A percentile compares a stretch with the other conserved stretches of the same genome.
These are phyloP conservation scores for Dentipellis sp. DNA, from an alignment of 768 basidiomycete species.

Conservation along the genomic window DNA sequence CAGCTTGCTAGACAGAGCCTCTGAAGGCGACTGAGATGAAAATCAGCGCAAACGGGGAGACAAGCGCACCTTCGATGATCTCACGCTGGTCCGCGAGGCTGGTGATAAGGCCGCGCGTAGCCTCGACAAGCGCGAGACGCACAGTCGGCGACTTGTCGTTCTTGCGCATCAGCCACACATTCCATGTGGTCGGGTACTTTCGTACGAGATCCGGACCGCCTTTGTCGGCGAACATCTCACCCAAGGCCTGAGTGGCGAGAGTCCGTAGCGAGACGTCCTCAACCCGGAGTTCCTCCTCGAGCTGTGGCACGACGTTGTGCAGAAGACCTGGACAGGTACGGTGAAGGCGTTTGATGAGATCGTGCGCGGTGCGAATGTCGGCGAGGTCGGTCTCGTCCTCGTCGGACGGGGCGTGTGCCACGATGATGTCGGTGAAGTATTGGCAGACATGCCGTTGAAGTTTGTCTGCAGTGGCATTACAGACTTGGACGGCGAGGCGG, in stretches of 20 bases:
- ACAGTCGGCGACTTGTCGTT: conserved; percentile 68
- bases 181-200: conserved; percentile 83
- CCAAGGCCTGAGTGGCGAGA: conserved; percentile 81
- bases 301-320: conserved; percentile 85
- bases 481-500: conserved; percentile 78
- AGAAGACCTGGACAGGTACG: conserved; percentile 73
- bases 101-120: conserved; percentile 47
- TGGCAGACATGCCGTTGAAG: conserved; percentile 83
- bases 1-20: conserved; percentile 53
- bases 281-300: conserved; percentile 83
- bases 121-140: conserved; percentile 73
- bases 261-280: conserved; percentile 62
- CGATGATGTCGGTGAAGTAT: conserved; percentile 89
- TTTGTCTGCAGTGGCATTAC: conserved; percentile 75
- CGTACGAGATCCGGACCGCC: conserved; percentile 62
- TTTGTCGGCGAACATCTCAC: conserved; percentile 84
- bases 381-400: conserved; percentile 56
- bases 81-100: conserved; percentile 60
- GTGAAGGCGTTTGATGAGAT: conserved; percentile 77
- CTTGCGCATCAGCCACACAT: conserved; percentile 68
- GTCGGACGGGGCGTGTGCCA: conserved; percentile 40
- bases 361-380: conserved; percentile 70
- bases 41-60: background rate
- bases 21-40: conserved; percentile 23
- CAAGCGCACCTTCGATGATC: conserved; percentile 58